These are phyloP conservation scores for Capsicum rhomboideum DNA, from an alignment of 257 asterid genomes.

Conservation along the genomic window DNA sequence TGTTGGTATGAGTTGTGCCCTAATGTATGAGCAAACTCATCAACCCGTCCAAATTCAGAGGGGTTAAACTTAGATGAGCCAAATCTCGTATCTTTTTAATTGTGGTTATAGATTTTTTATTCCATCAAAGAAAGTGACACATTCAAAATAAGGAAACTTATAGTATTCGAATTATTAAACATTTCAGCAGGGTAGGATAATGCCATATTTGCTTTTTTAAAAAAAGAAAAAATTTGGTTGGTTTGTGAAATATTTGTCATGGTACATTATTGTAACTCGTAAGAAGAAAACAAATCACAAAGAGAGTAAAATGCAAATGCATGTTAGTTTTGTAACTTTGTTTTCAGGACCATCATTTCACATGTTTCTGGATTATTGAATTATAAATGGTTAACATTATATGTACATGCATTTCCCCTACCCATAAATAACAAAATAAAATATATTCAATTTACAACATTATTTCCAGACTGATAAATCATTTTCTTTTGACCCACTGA, in stretches of 20 bases:
- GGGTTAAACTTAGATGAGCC: not conserved
- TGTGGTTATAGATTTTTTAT: not conserved
- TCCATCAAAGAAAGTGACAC: not conserved
- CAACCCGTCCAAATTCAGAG: too few relatives aligned
- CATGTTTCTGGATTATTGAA: not conserved
- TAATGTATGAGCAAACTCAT: too few relatives aligned
- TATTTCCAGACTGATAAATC: not conserved
- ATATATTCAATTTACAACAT: not conserved
- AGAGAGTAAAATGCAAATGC: not conserved
- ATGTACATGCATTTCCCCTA: not conserved
- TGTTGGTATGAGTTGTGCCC: not conserved
- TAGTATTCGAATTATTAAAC: not conserved
- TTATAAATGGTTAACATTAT: not conserved
- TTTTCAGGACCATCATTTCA: not conserved
- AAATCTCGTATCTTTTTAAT: not conserved
- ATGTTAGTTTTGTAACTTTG: not conserved
- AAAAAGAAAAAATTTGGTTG: not conserved
- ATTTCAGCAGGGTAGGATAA: not conserved
- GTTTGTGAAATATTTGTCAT: not conserved
- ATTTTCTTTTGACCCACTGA: slow-evolving; percentile 8
- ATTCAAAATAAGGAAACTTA: not conserved
- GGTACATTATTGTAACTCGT: not conserved
- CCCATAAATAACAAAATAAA: not conserved
- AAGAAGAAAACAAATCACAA: not conserved
- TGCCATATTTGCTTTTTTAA: not conserved